Evolutionary conservation across 148 eudicot species (phyloP).

Genomic region (Persicaria tinctoria): DNA sequence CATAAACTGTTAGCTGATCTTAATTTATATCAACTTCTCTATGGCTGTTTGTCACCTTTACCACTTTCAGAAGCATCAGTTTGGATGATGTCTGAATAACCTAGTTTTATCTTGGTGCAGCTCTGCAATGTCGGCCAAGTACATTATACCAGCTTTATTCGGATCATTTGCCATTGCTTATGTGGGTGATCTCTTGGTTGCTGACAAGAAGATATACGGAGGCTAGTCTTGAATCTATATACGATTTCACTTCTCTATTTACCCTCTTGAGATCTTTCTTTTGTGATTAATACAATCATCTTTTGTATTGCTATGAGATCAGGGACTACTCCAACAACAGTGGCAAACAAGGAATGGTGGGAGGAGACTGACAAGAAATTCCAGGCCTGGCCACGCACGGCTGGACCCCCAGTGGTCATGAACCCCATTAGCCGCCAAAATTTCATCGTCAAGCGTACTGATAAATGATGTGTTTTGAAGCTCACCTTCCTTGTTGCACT

Average conservation of each 20-base stretch:
- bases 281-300: neutral
- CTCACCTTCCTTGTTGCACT: neutral
- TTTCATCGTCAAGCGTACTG: conserved; percentile 20
- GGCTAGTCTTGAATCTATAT: conserved; percentile 13
- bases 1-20: too few species aligned
- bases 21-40: too few species aligned
- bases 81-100: too few species aligned
- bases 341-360: conserved; percentile 27
- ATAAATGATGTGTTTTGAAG: conserved; percentile 8
- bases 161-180: conserved; percentile 27
- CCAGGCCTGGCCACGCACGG: conserved; percentile 31
- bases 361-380: conserved; percentile 25
- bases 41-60: too few species aligned
- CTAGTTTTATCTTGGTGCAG: conserved; percentile 12
- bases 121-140: conserved; percentile 19
- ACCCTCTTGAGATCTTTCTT: neutral
- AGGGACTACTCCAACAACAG: conserved; percentile 24
- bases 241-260: neutral
- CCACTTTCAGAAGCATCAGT: too few species aligned
- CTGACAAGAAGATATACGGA: conserved; percentile 30
- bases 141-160: conserved; percentile 18
- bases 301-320: neutral
- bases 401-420: conserved; percentile 28
- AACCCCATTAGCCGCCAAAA: conserved; percentile 31
- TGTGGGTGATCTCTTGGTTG: conserved; percentile 11